Evolutionary conservation across 1,284 basidiomycete species (phyloP).

Genomic region (Omphalotus olearius): DNA sequence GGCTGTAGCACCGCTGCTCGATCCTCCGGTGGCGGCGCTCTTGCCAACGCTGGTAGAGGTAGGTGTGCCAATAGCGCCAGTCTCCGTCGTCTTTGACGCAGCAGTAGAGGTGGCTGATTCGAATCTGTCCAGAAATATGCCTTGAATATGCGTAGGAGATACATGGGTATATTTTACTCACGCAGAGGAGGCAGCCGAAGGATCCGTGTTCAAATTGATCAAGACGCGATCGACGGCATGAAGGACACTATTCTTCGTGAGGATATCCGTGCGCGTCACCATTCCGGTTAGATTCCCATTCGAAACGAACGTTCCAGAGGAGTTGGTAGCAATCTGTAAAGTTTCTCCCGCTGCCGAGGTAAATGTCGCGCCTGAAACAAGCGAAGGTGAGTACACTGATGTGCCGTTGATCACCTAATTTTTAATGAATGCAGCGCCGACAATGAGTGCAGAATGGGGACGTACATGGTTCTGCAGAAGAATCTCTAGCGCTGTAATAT

Average conservation of each 20-base stretch:
- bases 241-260: slow-evolving; percentile 69
- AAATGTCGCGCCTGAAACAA: slow-evolving; percentile 32
- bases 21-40: background rate
- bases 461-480: slow-evolving; percentile 62
- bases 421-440: background rate
- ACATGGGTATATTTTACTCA: slow-evolving; percentile 27
- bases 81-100: slow-evolving; percentile 1
- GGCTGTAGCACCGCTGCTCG: background rate
- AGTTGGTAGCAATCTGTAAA: slow-evolving; percentile 51
- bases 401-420: slow-evolving; percentile 64
- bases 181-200: slow-evolving; percentile 53
- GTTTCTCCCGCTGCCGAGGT: slow-evolving; percentile 61
- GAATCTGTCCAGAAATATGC: background rate
- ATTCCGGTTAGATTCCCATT: slow-evolving; percentile 49
- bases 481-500: slow-evolving; percentile 35
- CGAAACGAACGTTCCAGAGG: slow-evolving; percentile 58
- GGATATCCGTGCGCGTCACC: slow-evolving; percentile 61
- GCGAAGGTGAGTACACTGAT: slow-evolving; percentile 57
- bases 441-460: slow-evolving; percentile 8
- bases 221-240: slow-evolving; percentile 68
- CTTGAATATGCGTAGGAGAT: background rate
- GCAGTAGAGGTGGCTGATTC: slow-evolving; percentile 9
- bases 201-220: slow-evolving; percentile 45
- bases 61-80: slow-evolving; percentile 3
- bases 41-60: background rate